Evolutionary conservation across 1,139 yeast genomes (phyloP).

Genomic region (Eremothecium coryli): DNA sequence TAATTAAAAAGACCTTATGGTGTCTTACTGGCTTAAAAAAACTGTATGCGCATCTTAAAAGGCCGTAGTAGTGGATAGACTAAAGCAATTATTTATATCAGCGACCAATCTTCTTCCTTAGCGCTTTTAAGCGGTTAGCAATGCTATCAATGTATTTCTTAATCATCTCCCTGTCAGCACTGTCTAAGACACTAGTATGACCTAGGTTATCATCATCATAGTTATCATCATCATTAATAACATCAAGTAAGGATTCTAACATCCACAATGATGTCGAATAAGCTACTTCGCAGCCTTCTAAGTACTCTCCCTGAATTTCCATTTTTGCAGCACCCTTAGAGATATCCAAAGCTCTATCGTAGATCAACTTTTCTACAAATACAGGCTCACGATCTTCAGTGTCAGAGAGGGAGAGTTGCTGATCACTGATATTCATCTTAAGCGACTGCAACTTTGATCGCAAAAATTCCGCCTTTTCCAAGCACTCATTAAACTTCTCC

Average conservation of each 20-base stretch:
- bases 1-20: too few relatives aligned
- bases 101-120: slow-evolving; percentile 32
- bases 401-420: slow-evolving; percentile 4
- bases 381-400: slow-evolving; percentile 27
- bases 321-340: slow-evolving; percentile 84
- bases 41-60: too few relatives aligned
- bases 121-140: slow-evolving; percentile 55
- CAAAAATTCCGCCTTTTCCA: slow-evolving; percentile 80
- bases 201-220: slow-evolving; percentile 25
- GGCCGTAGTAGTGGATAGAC: too few relatives aligned
- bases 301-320: slow-evolving; percentile 69
- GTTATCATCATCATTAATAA: slow-evolving; percentile 34
- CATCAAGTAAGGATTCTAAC: slow-evolving; percentile 73
- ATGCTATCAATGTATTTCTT: slow-evolving; percentile 69
- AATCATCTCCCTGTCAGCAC: slow-evolving; percentile 63
- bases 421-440: slow-evolving; percentile 10
- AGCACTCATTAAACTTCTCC: slow-evolving; percentile 75
- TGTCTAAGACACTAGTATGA: slow-evolving; percentile 41
- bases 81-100: neutral
- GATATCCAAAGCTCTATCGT: slow-evolving; percentile 89
- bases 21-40: too few relatives aligned
- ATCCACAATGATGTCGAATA: slow-evolving; percentile 93
- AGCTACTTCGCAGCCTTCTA: slow-evolving; percentile 73
- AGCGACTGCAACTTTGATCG: slow-evolving; percentile 15
- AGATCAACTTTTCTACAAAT: slow-evolving; percentile 74